A percentile compares a stretch with the other conserved stretches of the same genome.
Evolutionary conservation across 306 rosid species (phyloP).

Genomic region (Glycine latifolia): DNA sequence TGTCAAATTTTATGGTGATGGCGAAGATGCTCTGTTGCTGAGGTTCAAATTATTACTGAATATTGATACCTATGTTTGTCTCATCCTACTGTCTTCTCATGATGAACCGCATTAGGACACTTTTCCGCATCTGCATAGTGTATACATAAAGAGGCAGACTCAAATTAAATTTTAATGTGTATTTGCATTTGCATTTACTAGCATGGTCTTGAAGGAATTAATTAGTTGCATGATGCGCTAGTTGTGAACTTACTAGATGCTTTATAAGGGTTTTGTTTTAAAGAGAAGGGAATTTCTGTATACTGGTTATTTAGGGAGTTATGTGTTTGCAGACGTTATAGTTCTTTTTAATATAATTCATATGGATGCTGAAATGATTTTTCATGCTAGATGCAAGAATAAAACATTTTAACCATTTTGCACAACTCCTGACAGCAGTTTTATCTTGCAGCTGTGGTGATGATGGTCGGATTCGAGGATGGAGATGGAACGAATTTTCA

Average conservation of each 20-base stretch:
- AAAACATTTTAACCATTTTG: slow-evolving; percentile 18
- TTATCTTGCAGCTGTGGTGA: slow-evolving; percentile 79
- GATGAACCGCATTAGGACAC: background rate
- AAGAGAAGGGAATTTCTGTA: too few species aligned
- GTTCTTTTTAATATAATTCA: background rate
- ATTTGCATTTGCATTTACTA: too few species aligned
- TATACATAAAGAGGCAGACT: background rate
- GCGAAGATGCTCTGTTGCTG: slow-evolving; percentile 67
- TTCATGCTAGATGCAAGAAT: background rate
- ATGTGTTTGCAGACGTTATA: background rate
- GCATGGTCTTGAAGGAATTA: too few species aligned
- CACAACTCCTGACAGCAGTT: slow-evolving; percentile 28
- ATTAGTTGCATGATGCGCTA: too few species aligned
- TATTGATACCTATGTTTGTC: slow-evolving; percentile 13
- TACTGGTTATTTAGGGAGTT: background rate
- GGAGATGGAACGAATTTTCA: slow-evolving; percentile 85
- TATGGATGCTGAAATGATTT: slow-evolving; percentile 14
- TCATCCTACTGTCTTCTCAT: background rate
- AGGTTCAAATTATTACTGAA: slow-evolving; percentile 59
- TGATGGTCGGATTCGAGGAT: slow-evolving; percentile 88
- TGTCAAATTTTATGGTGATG: slow-evolving; percentile 75
- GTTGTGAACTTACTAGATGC: too few species aligned
- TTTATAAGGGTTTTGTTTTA: too few species aligned
- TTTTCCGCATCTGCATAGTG: background rate
- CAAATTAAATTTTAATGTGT: background rate